phyloP scores from a whole-genome alignment of 192 early-diverging fungal species.

The Podochytrium sp. region DNA sequence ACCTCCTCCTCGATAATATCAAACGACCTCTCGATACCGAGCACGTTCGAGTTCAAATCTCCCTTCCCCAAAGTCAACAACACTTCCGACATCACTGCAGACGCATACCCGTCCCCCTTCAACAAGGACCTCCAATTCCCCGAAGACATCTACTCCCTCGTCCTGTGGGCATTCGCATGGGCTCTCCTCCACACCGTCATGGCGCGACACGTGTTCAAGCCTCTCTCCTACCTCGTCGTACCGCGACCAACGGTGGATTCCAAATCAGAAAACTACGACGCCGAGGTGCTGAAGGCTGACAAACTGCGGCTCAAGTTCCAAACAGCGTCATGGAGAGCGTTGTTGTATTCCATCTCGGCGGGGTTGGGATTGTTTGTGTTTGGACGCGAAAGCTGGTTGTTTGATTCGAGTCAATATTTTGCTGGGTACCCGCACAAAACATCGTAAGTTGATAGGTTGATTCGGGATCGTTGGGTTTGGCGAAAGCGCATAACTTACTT shows the following conservation, averaged over 20 bases:
- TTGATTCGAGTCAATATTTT: conserved; percentile 19
- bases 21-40: not conserved
- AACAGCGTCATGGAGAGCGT: conserved; percentile 16
- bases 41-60: not conserved
- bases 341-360: conserved; percentile 6
- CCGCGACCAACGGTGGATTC: not conserved
- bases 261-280: not conserved
- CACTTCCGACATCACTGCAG: not conserved
- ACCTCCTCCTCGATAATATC: not conserved
- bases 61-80: not conserved
- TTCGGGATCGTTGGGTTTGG: too few relatives aligned
- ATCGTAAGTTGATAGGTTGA: not conserved
- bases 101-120: conserved; percentile 2
- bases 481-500: too few relatives aligned
- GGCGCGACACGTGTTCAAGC: not conserved
- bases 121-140: conserved; percentile 36
- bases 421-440: conserved; percentile 12
- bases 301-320: conserved; percentile 19
- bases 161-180: conserved; percentile 35
- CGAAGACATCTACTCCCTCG: conserved; percentile 24
- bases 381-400: conserved; percentile 17
- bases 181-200: conserved; percentile 13
- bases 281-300: not conserved
- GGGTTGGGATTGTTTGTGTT: conserved; percentile 13
- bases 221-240: not conserved